Evolutionary conservation across 805 yeast species (phyloP).

Genomic region (Candida glaebosa): DNA sequence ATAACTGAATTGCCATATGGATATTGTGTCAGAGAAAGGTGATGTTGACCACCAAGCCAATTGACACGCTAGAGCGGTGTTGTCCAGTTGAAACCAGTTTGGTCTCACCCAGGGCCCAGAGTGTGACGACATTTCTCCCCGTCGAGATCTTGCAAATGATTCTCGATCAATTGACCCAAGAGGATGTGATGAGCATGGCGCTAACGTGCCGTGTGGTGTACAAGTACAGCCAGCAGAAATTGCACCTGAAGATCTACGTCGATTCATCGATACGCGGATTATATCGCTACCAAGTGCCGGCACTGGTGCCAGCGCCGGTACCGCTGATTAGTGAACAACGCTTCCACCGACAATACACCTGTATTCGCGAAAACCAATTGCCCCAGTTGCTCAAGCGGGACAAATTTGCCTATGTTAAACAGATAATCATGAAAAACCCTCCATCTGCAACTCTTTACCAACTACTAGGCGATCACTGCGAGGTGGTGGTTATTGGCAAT

Average conservation of each 20-base stretch:
- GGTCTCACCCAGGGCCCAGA: neutral
- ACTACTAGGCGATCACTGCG: neutral
- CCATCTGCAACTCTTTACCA: neutral
- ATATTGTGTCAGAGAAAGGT: neutral
- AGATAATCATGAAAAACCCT: neutral
- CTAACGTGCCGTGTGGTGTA: neutral
- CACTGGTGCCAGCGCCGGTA: neutral
- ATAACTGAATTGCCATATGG: neutral
- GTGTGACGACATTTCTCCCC: neutral
- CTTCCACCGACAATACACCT: neutral
- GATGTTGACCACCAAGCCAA: neutral
- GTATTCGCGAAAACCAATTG: neutral
- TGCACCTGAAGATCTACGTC: neutral
- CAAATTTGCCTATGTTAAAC: neutral
- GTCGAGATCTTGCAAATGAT: neutral
- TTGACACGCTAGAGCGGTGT: neutral
- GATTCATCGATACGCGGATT: neutral
- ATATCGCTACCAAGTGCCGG: neutral
- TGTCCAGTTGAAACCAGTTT: neutral
- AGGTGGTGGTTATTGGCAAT: neutral
- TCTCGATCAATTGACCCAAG: neutral
- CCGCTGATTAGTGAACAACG: neutral
- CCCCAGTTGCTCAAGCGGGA: neutral
- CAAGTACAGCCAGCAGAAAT: neutral
- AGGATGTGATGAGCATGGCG: constrained; percentile 1